Evolutionary conservation across 1,284 basidiomycete species (phyloP), one percentile per base, ranked within the genome.

Genomic region (Pseudomicrostroma phylloplanum): DNA sequence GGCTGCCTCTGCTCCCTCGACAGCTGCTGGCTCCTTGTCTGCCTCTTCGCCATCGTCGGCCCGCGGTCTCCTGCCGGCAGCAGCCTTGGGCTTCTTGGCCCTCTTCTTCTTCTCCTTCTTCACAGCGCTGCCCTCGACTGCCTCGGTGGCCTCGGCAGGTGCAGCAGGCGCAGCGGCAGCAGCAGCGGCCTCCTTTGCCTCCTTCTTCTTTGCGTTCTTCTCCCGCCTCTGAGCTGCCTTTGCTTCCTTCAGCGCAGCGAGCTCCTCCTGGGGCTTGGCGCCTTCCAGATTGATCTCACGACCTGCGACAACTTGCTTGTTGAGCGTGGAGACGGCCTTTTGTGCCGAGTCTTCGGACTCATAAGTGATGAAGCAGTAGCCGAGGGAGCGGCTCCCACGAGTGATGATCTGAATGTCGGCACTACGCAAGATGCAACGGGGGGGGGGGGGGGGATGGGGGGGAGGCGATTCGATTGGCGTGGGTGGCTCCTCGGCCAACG

Each of bases 301-400:
- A 49, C 74, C 74, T n/a, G 55, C 71, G 42, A 76, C 64, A 26
- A 74, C 69, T 36, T 67, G 66, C 65, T 76, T 73, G 74, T 76
- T 68, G 61, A 76, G 66, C 12, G 64, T 59, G 54, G 67, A 56
- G 49, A 74, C 67, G 46, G 74, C 74, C 46, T 68, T 72, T 56
- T 71, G 59, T 30, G 74, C 74, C 58, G 72, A 72, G 21, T 67
- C 61, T 48, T 71, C 69, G 59, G 72, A 64, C 61, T 68, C 58
- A 58, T 69, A 76, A 58, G 74, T 74, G 60, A 76, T 72, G 56
- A 76, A 76, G 26, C 73, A 72, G 51, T 76, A 76, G 26, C 74
- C 74, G 57, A 74, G 69, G 12, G 72, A 74, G 56, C 74, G 74
- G 54, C 72, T 73, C 61, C 74, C 74, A 61, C 74, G 70, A 36